phyloP scores from a whole-genome alignment of 169 alveolate genomes.

The Plasmodium gallinaceum region DNA sequence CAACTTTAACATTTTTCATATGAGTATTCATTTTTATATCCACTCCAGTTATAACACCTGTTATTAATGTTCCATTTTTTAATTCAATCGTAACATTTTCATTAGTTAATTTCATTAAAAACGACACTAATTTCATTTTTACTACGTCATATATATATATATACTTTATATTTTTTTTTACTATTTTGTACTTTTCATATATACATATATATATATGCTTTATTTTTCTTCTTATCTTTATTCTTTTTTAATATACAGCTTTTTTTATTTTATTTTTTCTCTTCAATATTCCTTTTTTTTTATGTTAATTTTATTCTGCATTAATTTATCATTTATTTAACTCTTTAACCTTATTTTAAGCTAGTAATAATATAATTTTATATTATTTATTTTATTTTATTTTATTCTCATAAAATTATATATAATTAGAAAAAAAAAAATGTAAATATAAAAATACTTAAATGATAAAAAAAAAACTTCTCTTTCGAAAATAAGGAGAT shows the following conservation, averaged over 20 bases:
- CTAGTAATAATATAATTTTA: too few relatives aligned
- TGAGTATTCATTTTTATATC: constrained; percentile 99
- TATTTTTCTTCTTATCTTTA: too few relatives aligned
- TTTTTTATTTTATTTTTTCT: neutral
- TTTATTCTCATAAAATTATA: too few relatives aligned
- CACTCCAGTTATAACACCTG: constrained; percentile 96
- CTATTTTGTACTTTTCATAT: neutral
- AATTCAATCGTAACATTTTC: constrained; percentile 98
- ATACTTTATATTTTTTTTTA: neutral
- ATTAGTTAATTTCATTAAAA: constrained; percentile 96
- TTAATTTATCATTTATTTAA: too few relatives aligned
- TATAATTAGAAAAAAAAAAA: too few relatives aligned
- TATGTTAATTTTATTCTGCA: too few relatives aligned
- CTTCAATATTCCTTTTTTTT: neutral
- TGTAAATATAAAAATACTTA: too few relatives aligned
- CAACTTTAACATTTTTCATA: constrained; percentile 96
- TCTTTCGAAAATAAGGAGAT: too few relatives aligned
- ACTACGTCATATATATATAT: neutral
- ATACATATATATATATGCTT: neutral
- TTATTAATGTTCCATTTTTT: constrained; percentile 97
- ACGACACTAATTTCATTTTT: constrained; percentile 97
- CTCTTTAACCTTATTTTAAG: too few relatives aligned
- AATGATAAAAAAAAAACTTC: too few relatives aligned
- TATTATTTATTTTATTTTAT: too few relatives aligned
- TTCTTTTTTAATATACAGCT: too few relatives aligned